Evolutionary conservation across 768 basidiomycete genomes (phyloP), one percentile per base, ranked within the genome.

Genomic region (Mycena galopus): DNA sequence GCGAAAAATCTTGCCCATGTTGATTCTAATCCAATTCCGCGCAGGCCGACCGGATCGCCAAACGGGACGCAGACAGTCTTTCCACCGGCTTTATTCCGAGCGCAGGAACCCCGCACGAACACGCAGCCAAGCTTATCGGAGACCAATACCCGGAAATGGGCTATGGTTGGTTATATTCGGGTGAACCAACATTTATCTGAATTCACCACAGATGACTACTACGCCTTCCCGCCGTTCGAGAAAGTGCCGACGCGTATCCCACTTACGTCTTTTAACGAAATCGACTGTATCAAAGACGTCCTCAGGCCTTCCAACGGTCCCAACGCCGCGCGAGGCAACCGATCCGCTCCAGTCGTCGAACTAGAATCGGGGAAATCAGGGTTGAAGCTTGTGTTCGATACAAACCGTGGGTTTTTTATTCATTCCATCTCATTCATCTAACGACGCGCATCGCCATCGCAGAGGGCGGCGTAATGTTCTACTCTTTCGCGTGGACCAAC

Each of bases 391-490:
- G 78, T 85, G 32, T 93, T 94, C 78, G 87, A 90, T 72, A 88
- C 90, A 11, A 94, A 94, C 79, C 93, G 93, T 94, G 73, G 71
- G 92, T 86, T 32, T 14, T 10, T 59, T 33, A 11, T 32, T 14
- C 51, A 16, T 39, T 44, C 9, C 16, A 47, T 25, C 65, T 61
- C 11, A 64, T 39, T 50, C 71, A 16, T 27, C 71, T 17, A 19
- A 16, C 42, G 30, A 67, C 25, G 47, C 30, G 55, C 5, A 39
- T 8, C 16, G 19, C 3, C 27, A 21, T 44, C 5, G 8, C 71
- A 94, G 93, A 95, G 80, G 88, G 86, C 11, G 93, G 93, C 16
- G 86, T 93, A 42, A 93, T 94, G 88, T 91, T 93, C 75, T 94
- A 94, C 78, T 87, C 92, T 3, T 90, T 91, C 77, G 89, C 87